Evolutionary conservation across 169 alveolate species (phyloP), one percentile per base, ranked within the genome.

Genomic region (Plasmodium relictum): DNA sequence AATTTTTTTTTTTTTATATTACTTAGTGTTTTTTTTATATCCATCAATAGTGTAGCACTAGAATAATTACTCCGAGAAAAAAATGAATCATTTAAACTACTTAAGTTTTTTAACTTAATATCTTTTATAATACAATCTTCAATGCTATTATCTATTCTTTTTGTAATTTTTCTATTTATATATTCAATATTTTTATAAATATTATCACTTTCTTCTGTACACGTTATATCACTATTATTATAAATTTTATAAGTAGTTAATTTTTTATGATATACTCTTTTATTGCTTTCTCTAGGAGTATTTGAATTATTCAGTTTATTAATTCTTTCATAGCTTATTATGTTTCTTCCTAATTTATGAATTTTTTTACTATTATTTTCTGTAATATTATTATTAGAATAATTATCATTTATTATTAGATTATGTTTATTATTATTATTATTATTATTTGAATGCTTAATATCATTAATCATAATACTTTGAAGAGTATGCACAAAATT

Each of bases 1-100:
- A 2, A 31, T 31, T 31, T 31, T 20, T 71, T 22, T 26, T 71
- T 71, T 20, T 41, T 74, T 22, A 10, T 59, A 31, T 83, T 83
- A 83, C 91, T 83, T 83, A 83, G 16, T 24, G 71, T 62, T 48
- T 41, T 83, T 52, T 72, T 42, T 45, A 68, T 56, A 54, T 83
- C 66, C 56, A 52, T 68, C 12, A 83, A 62, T 68, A 83, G 16
- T 0, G 69, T 83, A 4, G 42, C 52, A 7, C 44, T 83, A 48
- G 24, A 63, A 54, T 66, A 68, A 24, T 26, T 31, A 50, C 20
- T 31, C 52, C 41, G 22, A n/a, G 73, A 22, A 59, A 45, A 31
- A 44, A 7, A 65, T 41, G 48, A 44, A 39, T 83, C 24, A 45
- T 68, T 10, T 52, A 39, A 16, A 39, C 18, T 45, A 83, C 22